Evolutionary conservation across 2,329 filamentous ascomycete species (phyloP).

Genomic region (Aspergillus pseudoterreus): DNA sequence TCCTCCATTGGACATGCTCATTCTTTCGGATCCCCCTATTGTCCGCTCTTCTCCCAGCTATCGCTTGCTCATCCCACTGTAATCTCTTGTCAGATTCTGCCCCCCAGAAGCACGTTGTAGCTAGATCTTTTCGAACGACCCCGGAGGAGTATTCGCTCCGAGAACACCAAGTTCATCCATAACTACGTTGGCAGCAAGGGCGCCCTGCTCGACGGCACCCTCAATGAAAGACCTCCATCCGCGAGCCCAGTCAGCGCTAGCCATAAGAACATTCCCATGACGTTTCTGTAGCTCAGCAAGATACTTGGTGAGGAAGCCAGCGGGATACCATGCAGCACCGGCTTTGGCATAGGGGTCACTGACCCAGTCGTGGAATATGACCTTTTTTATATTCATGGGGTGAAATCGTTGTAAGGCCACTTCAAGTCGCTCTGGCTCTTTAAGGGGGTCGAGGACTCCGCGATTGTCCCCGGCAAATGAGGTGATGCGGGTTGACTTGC

Average conservation of each 20-base stretch:
- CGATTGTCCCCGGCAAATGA: not conserved
- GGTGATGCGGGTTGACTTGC: not conserved
- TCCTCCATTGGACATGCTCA: too few relatives aligned
- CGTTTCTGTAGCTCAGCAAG: constrained; percentile 20
- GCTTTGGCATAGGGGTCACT: constrained; percentile 23
- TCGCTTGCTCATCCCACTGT: too few relatives aligned
- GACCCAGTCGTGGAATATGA: constrained; percentile 22
- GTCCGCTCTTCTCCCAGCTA: too few relatives aligned
- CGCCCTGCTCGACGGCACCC: constrained; percentile 30
- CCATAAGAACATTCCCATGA: constrained; percentile 25
- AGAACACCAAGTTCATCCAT: not conserved
- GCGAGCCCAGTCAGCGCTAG: constrained; percentile 30
- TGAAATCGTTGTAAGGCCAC: not conserved
- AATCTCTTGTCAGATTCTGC: too few relatives aligned
- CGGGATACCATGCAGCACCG: not conserved
- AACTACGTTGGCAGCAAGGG: not conserved
- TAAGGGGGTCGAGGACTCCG: not conserved
- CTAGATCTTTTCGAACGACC: too few relatives aligned
- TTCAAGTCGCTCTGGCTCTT: not conserved
- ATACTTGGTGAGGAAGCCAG: constrained; percentile 5
- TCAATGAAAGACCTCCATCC: constrained; percentile 33
- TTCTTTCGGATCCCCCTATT: too few relatives aligned
- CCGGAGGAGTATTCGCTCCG: too few relatives aligned
- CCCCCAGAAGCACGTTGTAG: too few relatives aligned
- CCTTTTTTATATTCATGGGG: not conserved